Evolutionary conservation across 2,329 filamentous ascomycete species (phyloP).

Genomic region (Trichoderma sp.): DNA sequence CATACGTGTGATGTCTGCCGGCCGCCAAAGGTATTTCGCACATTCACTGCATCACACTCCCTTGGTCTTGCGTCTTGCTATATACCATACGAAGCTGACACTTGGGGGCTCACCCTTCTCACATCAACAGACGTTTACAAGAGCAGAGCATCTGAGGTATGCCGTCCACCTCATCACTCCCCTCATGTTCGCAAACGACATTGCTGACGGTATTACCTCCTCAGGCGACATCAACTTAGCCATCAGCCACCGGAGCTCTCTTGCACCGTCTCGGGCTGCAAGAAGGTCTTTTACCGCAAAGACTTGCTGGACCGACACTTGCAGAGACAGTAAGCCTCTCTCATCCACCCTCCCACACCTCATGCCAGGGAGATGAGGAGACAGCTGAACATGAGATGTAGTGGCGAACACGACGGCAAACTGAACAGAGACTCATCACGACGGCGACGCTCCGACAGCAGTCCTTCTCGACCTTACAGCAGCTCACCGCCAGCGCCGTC

Average conservation of each 20-base stretch:
- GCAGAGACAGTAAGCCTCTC: slow-evolving; percentile 43
- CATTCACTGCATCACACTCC: slow-evolving; percentile 12
- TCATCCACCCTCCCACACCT: background rate
- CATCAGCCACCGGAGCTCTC: slow-evolving; percentile 57
- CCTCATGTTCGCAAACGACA: background rate
- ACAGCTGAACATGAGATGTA: slow-evolving; percentile 1
- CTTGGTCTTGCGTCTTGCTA: background rate
- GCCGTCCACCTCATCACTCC: slow-evolving; percentile 28
- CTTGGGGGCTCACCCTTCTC: background rate
- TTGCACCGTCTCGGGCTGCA: slow-evolving; percentile 58
- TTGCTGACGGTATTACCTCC: slow-evolving; percentile 21
- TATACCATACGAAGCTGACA: slow-evolving; percentile 20
- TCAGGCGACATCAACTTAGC: slow-evolving; percentile 62
- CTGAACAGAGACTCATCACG: slow-evolving; percentile 22
- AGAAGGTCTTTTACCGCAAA: slow-evolving; percentile 59
- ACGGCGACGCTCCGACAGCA: slow-evolving; percentile 30
- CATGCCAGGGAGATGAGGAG: background rate
- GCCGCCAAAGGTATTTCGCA: slow-evolving; percentile 51
- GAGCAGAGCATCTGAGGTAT: slow-evolving; percentile 64
- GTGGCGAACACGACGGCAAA: slow-evolving; percentile 35
- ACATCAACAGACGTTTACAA: slow-evolving; percentile 57
- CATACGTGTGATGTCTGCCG: slow-evolving; percentile 57
- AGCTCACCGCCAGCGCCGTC: slow-evolving; percentile 28
- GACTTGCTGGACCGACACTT: slow-evolving; percentile 62
- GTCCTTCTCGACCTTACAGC: slow-evolving; percentile 30